phyloP scores from a whole-genome alignment of 2,329 filamentous ascomycete species.

The Knufia petricola region DNA sequence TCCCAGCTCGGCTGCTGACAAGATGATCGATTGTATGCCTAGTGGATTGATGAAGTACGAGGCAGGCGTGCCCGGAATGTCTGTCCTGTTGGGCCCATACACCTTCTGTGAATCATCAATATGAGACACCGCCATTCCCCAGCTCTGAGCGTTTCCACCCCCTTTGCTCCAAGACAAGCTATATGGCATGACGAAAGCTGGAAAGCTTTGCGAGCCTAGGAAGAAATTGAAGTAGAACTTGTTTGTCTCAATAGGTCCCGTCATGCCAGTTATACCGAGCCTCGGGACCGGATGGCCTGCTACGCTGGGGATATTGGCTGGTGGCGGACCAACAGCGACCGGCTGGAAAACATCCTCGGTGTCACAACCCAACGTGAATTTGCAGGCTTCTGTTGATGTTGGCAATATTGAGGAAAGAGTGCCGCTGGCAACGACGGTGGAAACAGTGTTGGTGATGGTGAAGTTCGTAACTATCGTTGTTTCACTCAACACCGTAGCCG shows the following conservation, averaged over 20 bases:
- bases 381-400: slow-evolving; percentile 16
- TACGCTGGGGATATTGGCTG: slow-evolving; percentile 30
- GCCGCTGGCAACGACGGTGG: slow-evolving; percentile 16
- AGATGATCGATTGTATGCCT: slow-evolving; percentile 67
- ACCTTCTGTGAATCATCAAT: slow-evolving; percentile 57
- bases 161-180: slow-evolving; percentile 59
- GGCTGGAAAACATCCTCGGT: slow-evolving; percentile 36
- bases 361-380: slow-evolving; percentile 18
- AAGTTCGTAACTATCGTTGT: slow-evolving; percentile 17
- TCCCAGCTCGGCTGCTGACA: slow-evolving; percentile 69
- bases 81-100: slow-evolving; percentile 49
- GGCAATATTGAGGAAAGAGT: slow-evolving; percentile 13
- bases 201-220: slow-evolving; percentile 58
- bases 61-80: slow-evolving; percentile 47
- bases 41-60: slow-evolving; percentile 73
- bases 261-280: slow-evolving; percentile 25
- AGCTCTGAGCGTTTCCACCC: slow-evolving; percentile 53
- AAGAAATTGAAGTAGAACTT: slow-evolving; percentile 72
- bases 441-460: slow-evolving; percentile 16
- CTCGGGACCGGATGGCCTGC: slow-evolving; percentile 36
- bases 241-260: slow-evolving; percentile 36
- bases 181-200: slow-evolving; percentile 69
- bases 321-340: slow-evolving; percentile 30
- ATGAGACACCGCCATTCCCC: slow-evolving; percentile 70
- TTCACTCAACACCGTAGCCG: slow-evolving; percentile 17